A percentile compares a stretch with the other conserved stretches of the same genome.
Evolutionary conservation across 306 rosid species (phyloP).

Genomic region (Ormosia semicastrata): DNA sequence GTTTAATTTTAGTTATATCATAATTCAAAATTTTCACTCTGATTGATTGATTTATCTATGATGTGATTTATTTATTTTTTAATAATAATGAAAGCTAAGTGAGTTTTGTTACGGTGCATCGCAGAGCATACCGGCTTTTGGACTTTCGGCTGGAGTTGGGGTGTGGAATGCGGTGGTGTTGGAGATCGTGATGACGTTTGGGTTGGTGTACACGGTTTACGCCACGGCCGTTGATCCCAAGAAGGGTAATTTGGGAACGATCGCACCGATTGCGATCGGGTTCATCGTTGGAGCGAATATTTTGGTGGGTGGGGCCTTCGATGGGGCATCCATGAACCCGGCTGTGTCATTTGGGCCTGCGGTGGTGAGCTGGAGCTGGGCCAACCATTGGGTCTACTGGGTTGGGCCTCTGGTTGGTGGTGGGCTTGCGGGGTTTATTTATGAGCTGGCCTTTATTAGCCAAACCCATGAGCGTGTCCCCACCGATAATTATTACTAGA

Average conservation of each 20-base stretch:
- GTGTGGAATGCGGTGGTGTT: conserved; percentile 52
- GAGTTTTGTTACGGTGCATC: neutral
- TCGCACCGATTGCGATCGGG: conserved; percentile 68
- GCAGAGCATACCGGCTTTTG: conserved; percentile 37
- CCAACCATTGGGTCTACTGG: conserved; percentile 70
- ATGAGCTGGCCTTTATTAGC: conserved; percentile 46
- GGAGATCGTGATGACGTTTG: conserved; percentile 71
- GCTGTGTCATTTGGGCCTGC: conserved; percentile 70
- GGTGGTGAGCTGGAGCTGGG: conserved; percentile 55
- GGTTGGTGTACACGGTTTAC: conserved; percentile 57
- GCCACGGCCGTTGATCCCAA: conserved; percentile 59
- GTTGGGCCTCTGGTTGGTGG: conserved; percentile 65
- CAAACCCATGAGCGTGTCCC: conserved; percentile 44
- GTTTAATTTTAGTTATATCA: too few relatives aligned
- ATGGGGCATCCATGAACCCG: conserved; percentile 71
- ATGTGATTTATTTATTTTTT: too few relatives aligned
- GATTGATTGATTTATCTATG: too few relatives aligned
- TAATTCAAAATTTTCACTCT: too few relatives aligned
- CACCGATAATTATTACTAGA: neutral
- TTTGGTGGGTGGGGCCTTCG: conserved; percentile 61
- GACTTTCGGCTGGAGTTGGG: conserved; percentile 33
- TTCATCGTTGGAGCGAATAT: conserved; percentile 64
- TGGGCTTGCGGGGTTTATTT: conserved; percentile 47
- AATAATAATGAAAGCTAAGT: neutral
- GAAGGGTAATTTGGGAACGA: conserved; percentile 35